Conservation (phyloP, 495 filamentous ascomycete genomes). For the Margaritispora aquatica region DNA sequence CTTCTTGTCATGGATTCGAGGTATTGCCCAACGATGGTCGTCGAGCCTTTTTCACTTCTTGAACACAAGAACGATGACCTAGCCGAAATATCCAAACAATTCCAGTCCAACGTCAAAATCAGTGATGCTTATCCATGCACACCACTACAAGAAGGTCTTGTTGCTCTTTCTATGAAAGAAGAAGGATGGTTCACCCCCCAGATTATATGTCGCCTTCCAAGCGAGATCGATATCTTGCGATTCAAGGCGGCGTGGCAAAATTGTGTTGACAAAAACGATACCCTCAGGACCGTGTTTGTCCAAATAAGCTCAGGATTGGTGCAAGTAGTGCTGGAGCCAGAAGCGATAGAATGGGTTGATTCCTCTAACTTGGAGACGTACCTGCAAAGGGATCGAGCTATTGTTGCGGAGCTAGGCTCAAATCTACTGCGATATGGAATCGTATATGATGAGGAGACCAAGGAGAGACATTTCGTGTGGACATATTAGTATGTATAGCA, state of each 20-base stretch:
- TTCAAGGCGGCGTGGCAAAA: neutral
- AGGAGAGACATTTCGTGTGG: neutral
- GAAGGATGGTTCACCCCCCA: neutral
- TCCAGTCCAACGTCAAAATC: neutral
- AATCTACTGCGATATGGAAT: neutral
- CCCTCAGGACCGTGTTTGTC: neutral
- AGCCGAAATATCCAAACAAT: neutral
- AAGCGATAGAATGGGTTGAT: neutral
- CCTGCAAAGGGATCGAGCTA: neutral
- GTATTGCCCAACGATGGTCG: neutral
- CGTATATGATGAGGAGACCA: neutral
- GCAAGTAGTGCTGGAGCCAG: neutral
- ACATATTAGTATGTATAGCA: neutral
- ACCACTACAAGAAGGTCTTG: slow-evolving; percentile 2
- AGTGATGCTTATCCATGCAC: slow-evolving; percentile 1
- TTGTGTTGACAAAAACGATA: neutral
- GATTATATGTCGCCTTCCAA: neutral
- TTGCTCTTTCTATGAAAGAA: slow-evolving; percentile 1
- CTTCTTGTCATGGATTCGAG: neutral
- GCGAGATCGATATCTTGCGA: neutral
- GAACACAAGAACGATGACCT: neutral
- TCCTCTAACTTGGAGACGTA: neutral
- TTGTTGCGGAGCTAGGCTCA: neutral
- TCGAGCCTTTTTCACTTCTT: neutral
- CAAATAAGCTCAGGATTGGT: neutral